Evolutionary conservation across 148 eudicot genomes (phyloP).

Genomic region (Rhododendron ovatum): DNA sequence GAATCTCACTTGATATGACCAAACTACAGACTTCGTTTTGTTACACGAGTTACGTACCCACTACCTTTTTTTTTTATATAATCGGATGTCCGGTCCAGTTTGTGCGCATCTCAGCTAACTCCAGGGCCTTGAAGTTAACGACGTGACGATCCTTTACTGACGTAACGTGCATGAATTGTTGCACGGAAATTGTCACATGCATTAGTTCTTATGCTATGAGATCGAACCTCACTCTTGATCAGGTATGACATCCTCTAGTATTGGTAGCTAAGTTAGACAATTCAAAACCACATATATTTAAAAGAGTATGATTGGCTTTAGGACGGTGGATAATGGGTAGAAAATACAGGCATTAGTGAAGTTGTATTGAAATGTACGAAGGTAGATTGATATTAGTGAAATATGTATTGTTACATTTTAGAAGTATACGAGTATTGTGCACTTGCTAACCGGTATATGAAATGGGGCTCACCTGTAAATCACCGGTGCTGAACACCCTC

Average conservation of each 20-base stretch:
- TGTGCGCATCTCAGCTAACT: too few species aligned
- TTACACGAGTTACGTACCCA: not conserved
- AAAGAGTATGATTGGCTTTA: not conserved
- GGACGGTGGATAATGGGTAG: not conserved
- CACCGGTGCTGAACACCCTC: conserved; percentile 52
- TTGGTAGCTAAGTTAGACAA: not conserved
- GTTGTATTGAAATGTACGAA: not conserved
- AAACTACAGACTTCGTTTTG: not conserved
- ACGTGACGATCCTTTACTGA: not conserved
- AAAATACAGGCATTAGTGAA: not conserved
- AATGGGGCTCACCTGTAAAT: conserved; percentile 39
- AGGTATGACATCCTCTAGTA: not conserved
- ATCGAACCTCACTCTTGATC: not conserved
- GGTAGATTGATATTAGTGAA: not conserved
- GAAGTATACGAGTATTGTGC: not conserved
- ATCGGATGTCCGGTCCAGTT: not conserved
- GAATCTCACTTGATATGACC: not conserved
- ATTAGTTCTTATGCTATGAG: not conserved
- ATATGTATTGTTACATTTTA: not conserved
- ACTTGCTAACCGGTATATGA: not conserved
- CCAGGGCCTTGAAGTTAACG: too few species aligned
- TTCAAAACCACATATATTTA: not conserved
- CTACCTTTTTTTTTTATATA: not conserved
- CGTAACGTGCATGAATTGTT: not conserved
- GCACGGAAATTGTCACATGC: not conserved